Evolutionary conservation across 495 filamentous ascomycete species (phyloP).

Genomic region (Glonium stellatum): DNA sequence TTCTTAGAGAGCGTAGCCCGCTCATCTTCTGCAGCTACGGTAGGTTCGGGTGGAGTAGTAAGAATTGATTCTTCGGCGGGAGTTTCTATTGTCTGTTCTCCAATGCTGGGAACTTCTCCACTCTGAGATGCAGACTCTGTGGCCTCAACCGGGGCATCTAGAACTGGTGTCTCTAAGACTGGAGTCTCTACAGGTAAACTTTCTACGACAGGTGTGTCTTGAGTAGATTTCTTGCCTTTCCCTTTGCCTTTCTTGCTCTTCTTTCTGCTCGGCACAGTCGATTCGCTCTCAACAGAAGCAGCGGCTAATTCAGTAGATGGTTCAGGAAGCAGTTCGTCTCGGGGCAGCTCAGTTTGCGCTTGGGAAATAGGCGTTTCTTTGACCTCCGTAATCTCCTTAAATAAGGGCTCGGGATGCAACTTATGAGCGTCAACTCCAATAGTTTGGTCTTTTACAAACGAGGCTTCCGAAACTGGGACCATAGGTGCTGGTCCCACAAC

Average conservation of each 20-base stretch:
- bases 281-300: neutral
- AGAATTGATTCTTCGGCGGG: too few species aligned
- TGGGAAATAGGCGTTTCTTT: neutral
- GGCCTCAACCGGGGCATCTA: neutral
- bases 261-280: neutral
- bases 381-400: neutral
- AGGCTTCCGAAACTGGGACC: too few species aligned
- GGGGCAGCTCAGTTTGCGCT: neutral
- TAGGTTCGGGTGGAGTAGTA: neutral
- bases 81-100: too few species aligned
- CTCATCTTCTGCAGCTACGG: neutral
- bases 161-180: too few species aligned
- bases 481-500: too few species aligned
- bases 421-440: too few species aligned
- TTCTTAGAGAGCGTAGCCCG: slow-evolving; percentile 13
- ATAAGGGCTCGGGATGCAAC: neutral
- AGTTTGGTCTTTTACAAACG: too few species aligned
- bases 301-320: neutral
- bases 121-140: neutral
- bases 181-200: neutral
- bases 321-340: neutral
- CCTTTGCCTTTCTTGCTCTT: slow-evolving; percentile 9
- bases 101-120: neutral
- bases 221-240: neutral
- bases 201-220: neutral